Evolutionary conservation across 192 early-diverging fungal genomes (phyloP).

Genomic region (Pilaira anomala): DNA sequence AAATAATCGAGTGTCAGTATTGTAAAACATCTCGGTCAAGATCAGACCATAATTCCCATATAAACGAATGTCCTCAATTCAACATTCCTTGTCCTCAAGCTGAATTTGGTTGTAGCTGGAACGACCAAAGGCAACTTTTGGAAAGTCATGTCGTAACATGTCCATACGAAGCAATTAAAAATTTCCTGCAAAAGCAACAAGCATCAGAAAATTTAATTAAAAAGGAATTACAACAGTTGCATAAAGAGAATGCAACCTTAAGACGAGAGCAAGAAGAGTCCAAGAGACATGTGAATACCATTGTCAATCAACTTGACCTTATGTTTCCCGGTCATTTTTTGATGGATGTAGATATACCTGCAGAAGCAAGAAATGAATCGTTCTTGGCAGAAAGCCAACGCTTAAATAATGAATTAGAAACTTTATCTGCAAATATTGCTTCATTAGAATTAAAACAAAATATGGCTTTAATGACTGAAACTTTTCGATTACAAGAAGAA

Average conservation of each 20-base stretch:
- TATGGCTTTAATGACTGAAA: constrained; percentile 66
- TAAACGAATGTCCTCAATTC: constrained; percentile 43
- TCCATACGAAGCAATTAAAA: constrained; percentile 59
- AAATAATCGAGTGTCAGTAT: constrained; percentile 52
- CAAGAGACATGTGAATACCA: constrained; percentile 5
- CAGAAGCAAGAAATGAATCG: constrained; percentile 36
- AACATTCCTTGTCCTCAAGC: constrained; percentile 40
- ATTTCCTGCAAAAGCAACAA: constrained; percentile 47
- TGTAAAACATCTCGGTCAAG: constrained; percentile 44
- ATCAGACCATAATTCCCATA: constrained; percentile 41
- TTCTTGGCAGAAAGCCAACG: constrained; percentile 52
- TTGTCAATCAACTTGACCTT: constrained; percentile 17
- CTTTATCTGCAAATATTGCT: constrained; percentile 49
- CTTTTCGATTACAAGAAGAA: constrained; percentile 63
- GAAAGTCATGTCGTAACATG: constrained; percentile 48
- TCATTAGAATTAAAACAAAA: constrained; percentile 67
- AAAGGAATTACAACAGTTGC: constrained; percentile 47
- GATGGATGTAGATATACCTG: constrained; percentile 13
- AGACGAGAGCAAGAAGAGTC: constrained; percentile 2
- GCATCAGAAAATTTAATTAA: constrained; percentile 37
- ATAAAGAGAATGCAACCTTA: constrained; percentile 19
- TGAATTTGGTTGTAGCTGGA: constrained; percentile 62
- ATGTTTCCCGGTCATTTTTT: constrained; percentile 34
- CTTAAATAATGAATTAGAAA: constrained; percentile 53
- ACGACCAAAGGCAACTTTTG: constrained; percentile 41